Base-by-base conservation (phyloP, 2,329 filamentous ascomycete genomes). In the Aspergillus piperis region DNA sequence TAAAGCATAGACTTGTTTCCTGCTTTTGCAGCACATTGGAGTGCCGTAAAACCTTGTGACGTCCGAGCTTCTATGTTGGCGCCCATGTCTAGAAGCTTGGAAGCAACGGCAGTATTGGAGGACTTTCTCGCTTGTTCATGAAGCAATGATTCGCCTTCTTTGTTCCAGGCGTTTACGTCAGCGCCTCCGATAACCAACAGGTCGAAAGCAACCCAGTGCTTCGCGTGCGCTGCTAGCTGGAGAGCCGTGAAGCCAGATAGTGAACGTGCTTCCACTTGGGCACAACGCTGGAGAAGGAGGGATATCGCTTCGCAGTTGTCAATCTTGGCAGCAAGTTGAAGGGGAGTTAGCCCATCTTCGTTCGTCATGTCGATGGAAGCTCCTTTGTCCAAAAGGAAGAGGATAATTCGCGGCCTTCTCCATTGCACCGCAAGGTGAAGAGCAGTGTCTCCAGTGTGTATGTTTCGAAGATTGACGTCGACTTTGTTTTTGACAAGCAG, bases 221-320 rank as follows among this genome's bases (percentile, higher is more conserved):
- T 59, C 21, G 61, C 51, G 8, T 52, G 32, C 0, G 71, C 71
- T 25, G 73, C 68, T 1, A 66, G 13, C 3, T 75, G 73, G 10
- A 74, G 53, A 0, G 72, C 71, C 5, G 69, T 74, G 0, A 60
- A 36, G 0, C 71, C 69, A 8, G 54, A 58, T 1, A 59, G 23
- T 5, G 68, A 70, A 3, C 69, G 67, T 19, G 52, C 47, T 38
- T 74, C 72, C 0, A 73, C 52, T 0, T 68, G 47, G 4, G 71
- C 66, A n/a, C 69, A 54, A 1, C 64, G 66, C 47, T 75, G 56
- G 7, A 75, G 64, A 0, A 75, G 49, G 0, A 74, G 56, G 0
- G 69, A 65, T 0, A 74, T 52, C 1, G 71, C 71, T 25, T 75
- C 73, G 32, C 67, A 70, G 19, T 74, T 73, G 44, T 74, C 70